Base-by-base conservation (phyloP, 768 basidiomycete genomes). In the Suillus paluster region DNA sequence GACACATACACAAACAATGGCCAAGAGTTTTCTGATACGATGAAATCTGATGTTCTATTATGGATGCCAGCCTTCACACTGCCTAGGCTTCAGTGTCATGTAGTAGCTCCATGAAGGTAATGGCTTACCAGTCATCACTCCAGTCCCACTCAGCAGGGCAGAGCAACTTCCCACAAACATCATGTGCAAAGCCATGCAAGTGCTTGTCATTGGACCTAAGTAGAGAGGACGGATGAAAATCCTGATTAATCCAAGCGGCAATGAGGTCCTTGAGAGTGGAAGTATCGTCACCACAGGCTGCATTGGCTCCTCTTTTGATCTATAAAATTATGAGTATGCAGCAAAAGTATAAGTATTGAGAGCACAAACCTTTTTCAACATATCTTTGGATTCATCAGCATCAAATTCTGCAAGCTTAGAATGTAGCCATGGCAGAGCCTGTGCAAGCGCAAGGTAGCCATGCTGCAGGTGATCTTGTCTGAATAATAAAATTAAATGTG, bases 11-110 rank as follows among this genome's bases (percentile, higher is more conserved):
- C n/a, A n/a, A n/a, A n/a, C n/a, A n/a, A n/a, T n/a, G 65, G 65
- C 65, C 66, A 67, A 3, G 41, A 60, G 36, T 60, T 42, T 21
- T 63, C 63, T n/a, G 64, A 66, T 8, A 63, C 58, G 21, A 45
- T 25, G 58, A 45, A 66, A 21, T 62, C 60, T 15, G 55, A 57
- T 44, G 64, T n/a, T n/a, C 60, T 58, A 41, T 59, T 36, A 14
- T 55, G 60, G 41, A 67, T 64, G 19, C 38, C 56, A 6, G 46
- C 33, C 33, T 55, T 55, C 19, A 38, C 38, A 9, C 53, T 55
- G n/a, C 19, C 9, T 12, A 34, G 11, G 30, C 12, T 15, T 27
- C n/a, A 55, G 53, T 11, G 17, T 33, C 53, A 17, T 11, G 25
- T n/a, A n/a, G 38, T 4, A 17, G 21, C 14, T 5, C n/a, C n/a